Percentiles rank a stretch among this genome's conserved stretches.
phyloP scores from a whole-genome alignment of 2,329 filamentous ascomycete genomes.

The Aureobasidium pullulans region DNA sequence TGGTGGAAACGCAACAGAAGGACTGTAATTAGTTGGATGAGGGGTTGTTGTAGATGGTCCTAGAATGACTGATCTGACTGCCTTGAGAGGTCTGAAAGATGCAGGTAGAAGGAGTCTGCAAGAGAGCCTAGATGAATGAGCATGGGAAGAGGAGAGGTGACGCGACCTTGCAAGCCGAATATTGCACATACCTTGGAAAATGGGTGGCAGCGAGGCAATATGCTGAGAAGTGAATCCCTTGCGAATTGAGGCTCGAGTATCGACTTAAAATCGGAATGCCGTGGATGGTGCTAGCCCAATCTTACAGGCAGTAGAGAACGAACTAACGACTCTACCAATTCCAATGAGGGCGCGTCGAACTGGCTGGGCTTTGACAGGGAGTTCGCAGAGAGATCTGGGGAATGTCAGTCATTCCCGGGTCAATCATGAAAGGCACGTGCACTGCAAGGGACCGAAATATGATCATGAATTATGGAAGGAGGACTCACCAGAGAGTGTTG shows the following conservation, averaged over 20 bases:
- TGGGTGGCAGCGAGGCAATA: conserved; percentile 36
- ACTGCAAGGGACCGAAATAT: conserved; percentile 4
- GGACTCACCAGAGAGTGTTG: conserved; percentile 2
- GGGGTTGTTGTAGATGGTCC: conserved; percentile 19
- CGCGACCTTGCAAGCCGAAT: conserved; percentile 10
- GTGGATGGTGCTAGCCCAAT: conserved; percentile 26
- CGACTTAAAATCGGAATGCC: conserved; percentile 28
- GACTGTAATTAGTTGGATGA: conserved; percentile 52
- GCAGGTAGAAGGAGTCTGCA: conserved; percentile 25
- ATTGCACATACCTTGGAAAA: conserved; percentile 40
- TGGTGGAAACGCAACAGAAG: conserved; percentile 38
- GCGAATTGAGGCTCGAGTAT: conserved; percentile 19
- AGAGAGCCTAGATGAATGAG: conserved; percentile 7
- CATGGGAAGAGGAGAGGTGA: background rate
- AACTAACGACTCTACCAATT: conserved; percentile 47
- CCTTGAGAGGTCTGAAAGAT: conserved; percentile 20
- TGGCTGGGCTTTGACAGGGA: conserved; percentile 25
- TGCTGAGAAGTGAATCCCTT: conserved; percentile 15
- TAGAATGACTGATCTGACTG: conserved; percentile 6
- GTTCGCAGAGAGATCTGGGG: conserved; percentile 34
- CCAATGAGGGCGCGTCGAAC: conserved; percentile 19
- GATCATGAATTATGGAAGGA: background rate
- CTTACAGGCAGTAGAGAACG: conserved; percentile 40
- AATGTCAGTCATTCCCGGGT: conserved; percentile 35
- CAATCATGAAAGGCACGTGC: conserved; percentile 19